These are phyloP conservation scores for Beta macrorhiza DNA, from an alignment of 179 eudicot genomes.

Conservation along the genomic window DNA sequence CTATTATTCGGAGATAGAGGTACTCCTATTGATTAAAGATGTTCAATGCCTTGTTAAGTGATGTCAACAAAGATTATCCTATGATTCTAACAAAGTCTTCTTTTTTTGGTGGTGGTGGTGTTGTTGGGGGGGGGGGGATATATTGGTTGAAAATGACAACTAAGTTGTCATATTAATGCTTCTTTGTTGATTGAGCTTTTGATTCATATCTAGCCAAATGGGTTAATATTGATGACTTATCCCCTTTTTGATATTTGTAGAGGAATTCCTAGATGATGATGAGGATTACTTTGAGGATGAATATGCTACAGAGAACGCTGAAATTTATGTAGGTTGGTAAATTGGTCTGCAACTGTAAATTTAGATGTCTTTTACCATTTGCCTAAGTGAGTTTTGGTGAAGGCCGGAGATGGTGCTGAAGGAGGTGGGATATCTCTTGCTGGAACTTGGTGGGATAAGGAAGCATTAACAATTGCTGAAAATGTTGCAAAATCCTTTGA, in stretches of 20 bases:
- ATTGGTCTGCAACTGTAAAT: neutral
- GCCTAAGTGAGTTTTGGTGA: slow-evolving; percentile 15
- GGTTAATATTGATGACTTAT: slow-evolving; percentile 1
- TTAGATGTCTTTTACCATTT: neutral
- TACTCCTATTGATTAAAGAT: too few relatives aligned
- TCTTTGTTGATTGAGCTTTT: neutral
- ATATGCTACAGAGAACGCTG: slow-evolving; percentile 54
- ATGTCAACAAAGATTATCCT: too few relatives aligned
- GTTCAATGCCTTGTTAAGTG: too few relatives aligned
- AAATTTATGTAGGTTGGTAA: slow-evolving; percentile 51
- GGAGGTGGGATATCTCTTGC: slow-evolving; percentile 86
- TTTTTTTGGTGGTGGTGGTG: too few relatives aligned
- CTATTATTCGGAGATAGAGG: too few relatives aligned
- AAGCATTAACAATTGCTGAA: slow-evolving; percentile 69
- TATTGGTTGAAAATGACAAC: neutral
- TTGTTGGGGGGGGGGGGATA: too few relatives aligned
- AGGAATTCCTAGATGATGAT: slow-evolving; percentile 46
- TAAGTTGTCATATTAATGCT: neutral
- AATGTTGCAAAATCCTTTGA: slow-evolving; percentile 57
- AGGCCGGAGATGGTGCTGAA: slow-evolving; percentile 90
- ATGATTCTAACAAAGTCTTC: too few relatives aligned
- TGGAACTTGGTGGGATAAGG: slow-evolving; percentile 64
- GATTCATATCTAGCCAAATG: slow-evolving; percentile 7
- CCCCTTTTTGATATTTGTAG: slow-evolving; percentile 34
- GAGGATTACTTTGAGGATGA: slow-evolving; percentile 60